These are phyloP conservation scores for Fusarium agapanthi DNA, from an alignment of 2,329 filamentous ascomycete species.

Conservation along the genomic window DNA sequence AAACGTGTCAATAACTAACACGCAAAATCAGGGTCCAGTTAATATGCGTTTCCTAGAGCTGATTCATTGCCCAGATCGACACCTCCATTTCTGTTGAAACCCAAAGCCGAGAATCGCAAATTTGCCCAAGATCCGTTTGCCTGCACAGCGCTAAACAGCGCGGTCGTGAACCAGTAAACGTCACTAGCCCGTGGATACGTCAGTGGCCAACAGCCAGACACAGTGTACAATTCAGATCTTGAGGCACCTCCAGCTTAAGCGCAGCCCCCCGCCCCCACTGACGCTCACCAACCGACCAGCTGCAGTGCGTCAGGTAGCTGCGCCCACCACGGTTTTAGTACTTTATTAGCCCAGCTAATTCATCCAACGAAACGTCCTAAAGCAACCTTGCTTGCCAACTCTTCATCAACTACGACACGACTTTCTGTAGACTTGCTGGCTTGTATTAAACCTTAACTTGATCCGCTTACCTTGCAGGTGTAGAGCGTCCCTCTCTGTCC, in stretches of 20 bases:
- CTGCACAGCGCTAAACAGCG: conserved; percentile 26
- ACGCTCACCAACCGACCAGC: conserved; percentile 16
- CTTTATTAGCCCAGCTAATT: conserved; percentile 1
- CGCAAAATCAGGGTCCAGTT: not conserved
- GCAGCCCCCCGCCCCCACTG: conserved; percentile 32
- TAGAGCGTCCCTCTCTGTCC: not conserved
- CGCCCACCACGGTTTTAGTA: conserved; percentile 5
- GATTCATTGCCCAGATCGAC: conserved; percentile 5
- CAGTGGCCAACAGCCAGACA: conserved; percentile 29
- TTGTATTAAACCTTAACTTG: conserved; percentile 12
- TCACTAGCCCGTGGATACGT: conserved; percentile 26
- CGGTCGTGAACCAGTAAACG: conserved; percentile 24
- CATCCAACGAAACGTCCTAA: conserved; percentile 20
- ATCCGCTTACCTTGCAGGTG: not conserved
- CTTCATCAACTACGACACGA: conserved; percentile 36
- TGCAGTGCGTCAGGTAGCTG: not conserved
- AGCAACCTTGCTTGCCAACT: conserved; percentile 16
- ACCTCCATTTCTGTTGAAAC: not conserved
- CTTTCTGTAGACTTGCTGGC: conserved; percentile 14
- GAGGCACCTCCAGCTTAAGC: conserved; percentile 17
- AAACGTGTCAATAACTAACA: not conserved
- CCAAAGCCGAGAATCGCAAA: conserved; percentile 1
- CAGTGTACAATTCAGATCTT: conserved; percentile 7
- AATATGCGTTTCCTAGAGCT: not conserved
- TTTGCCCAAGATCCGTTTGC: conserved; percentile 8